Conservation (phyloP, 768 basidiomycete species). For the Amanita muscaria region DNA sequence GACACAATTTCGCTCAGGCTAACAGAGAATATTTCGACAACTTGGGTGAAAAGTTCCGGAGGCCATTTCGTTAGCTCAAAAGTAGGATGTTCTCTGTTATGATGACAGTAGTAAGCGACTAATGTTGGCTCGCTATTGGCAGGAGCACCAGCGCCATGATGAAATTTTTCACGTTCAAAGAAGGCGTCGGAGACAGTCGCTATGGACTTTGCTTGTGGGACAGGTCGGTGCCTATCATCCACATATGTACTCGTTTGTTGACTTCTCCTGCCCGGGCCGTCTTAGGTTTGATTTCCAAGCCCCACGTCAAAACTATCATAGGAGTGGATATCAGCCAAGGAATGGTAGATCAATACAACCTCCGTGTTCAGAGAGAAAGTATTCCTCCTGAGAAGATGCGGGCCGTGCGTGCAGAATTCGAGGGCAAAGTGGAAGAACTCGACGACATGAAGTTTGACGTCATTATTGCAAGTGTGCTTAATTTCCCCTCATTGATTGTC, state of each 20-base stretch:
- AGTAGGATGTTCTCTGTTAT: background rate
- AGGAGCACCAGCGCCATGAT: no score
- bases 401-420: slow-evolving; percentile 45
- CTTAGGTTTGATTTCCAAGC: slow-evolving; percentile 55
- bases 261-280: no score
- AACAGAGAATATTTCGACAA: background rate
- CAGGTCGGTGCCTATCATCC: slow-evolving; percentile 31
- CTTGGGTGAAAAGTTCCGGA: background rate
- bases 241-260: background rate
- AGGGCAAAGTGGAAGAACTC: slow-evolving; percentile 38
- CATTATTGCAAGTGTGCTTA: no score
- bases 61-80: background rate
- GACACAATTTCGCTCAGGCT: background rate
- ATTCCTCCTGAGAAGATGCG: slow-evolving; percentile 58
- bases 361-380: slow-evolving; percentile 48
- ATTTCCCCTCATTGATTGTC: no score
- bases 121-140: background rate
- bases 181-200: slow-evolving; percentile 45
- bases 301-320: slow-evolving; percentile 51
- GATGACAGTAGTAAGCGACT: background rate
- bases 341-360: slow-evolving; percentile 61
- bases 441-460: slow-evolving; percentile 56
- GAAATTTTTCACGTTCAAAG: slow-evolving; percentile 39
- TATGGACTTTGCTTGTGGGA: slow-evolving; percentile 72
- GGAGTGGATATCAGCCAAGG: slow-evolving; percentile 71